These are phyloP conservation scores for Solanum sparsipilum DNA, from an alignment of 257 asterid species.

Conservation along the genomic window DNA sequence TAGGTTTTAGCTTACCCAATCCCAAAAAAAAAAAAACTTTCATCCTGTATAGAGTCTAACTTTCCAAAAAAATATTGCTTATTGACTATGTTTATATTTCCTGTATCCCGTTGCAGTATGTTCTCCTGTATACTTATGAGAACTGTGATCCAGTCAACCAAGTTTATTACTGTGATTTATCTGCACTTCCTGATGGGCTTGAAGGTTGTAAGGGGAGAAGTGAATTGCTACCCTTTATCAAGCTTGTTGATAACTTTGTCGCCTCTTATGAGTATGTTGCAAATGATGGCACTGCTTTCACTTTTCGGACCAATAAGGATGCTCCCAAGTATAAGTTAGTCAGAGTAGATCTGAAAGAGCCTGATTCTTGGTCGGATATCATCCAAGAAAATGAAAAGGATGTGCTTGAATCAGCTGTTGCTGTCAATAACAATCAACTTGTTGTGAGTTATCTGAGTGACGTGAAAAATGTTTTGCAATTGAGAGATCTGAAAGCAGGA, in stretches of 20 bases:
- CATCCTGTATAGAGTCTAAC: not conserved
- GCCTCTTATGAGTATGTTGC: slow-evolving; percentile 68
- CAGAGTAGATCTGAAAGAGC: slow-evolving; percentile 62
- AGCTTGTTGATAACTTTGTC: slow-evolving; percentile 77
- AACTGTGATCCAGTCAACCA: slow-evolving; percentile 91
- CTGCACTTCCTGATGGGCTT: slow-evolving; percentile 59
- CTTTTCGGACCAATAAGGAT: slow-evolving; percentile 78
- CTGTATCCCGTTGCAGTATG: slow-evolving; percentile 51
- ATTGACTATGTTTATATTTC: not conserved
- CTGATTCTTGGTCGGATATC: slow-evolving; percentile 70
- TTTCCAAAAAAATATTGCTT: not conserved
- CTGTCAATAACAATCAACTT: slow-evolving; percentile 56
- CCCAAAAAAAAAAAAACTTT: not conserved
- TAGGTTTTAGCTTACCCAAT: not conserved
- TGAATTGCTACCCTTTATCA: slow-evolving; percentile 74
- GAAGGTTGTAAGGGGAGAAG: slow-evolving; percentile 50
- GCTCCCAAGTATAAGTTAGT: slow-evolving; percentile 87
- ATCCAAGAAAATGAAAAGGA: slow-evolving; percentile 60
- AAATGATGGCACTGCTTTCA: slow-evolving; percentile 68
- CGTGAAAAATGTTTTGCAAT: slow-evolving; percentile 79
- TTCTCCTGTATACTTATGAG: slow-evolving; percentile 45
- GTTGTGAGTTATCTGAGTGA: slow-evolving; percentile 69
- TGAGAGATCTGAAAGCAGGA: slow-evolving; percentile 77
- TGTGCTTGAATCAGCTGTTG: slow-evolving; percentile 80
- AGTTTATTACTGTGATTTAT: slow-evolving; percentile 68